phyloP scores from a whole-genome alignment of 306 rosid species.

The Fragaria ananassa region DNA sequence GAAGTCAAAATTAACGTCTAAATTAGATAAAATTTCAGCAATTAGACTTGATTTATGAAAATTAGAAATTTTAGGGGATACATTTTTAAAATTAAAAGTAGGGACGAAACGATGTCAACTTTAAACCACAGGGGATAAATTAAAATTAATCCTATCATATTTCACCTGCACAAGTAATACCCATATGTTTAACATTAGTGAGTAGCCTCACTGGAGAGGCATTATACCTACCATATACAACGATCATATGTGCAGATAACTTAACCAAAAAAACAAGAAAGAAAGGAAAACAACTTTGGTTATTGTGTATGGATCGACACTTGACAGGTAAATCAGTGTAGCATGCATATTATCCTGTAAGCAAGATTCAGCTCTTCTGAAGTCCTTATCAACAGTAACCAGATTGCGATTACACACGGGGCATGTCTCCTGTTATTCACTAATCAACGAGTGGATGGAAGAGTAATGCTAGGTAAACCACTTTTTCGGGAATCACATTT shows the following conservation, averaged over 20 bases:
- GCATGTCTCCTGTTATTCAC: conserved; percentile 9
- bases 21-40: too few relatives aligned
- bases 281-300: not conserved
- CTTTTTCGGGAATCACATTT: too few relatives aligned
- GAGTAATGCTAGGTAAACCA: too few relatives aligned
- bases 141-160: not conserved
- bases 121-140: too few relatives aligned
- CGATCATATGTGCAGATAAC: not conserved
- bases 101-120: too few relatives aligned
- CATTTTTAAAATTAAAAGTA: too few relatives aligned
- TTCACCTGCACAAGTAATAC: not conserved
- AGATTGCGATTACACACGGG: not conserved
- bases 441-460: conserved; percentile 5
- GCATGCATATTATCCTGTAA: not conserved
- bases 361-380: conserved; percentile 7
- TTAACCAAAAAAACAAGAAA: not conserved
- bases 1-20: too few relatives aligned
- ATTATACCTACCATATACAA: not conserved
- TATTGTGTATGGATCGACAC: conserved; percentile 5
- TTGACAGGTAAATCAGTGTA: not conserved
- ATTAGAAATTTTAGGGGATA: too few relatives aligned
- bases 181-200: not conserved
- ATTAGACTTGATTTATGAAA: too few relatives aligned
- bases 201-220: not conserved
- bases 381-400: not conserved